Evolutionary conservation across 2,329 filamentous ascomycete genomes (phyloP).

Genomic region (Dendryphion nanum): DNA sequence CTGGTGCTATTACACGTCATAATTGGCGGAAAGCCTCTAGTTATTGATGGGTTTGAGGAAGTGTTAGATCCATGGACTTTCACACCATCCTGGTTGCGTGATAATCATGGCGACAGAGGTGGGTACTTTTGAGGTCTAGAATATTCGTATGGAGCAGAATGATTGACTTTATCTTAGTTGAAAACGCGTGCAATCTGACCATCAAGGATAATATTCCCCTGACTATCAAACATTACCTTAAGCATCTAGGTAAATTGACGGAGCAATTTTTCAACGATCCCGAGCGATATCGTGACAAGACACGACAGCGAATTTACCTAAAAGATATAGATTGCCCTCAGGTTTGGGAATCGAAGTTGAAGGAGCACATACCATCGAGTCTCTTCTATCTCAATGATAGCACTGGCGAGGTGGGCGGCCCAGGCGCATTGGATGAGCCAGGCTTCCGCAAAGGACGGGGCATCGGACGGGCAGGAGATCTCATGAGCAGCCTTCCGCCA

Average conservation of each 20-base stretch:
- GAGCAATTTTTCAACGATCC: conserved; percentile 71
- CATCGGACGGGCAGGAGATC: conserved; percentile 74
- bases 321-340: conserved; percentile 96
- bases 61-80: conserved; percentile 76
- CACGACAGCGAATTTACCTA: conserved; percentile 83
- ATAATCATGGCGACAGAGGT: conserved; percentile 78
- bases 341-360: conserved; percentile 80
- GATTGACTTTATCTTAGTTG: conserved; percentile 56
- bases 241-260: conserved; percentile 79
- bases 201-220: conserved; percentile 74
- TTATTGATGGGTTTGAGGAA: conserved; percentile 85
- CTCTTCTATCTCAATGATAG: conserved; percentile 89
- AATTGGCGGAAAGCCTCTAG: conserved; percentile 78
- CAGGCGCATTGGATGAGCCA: conserved; percentile 53
- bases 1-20: conserved; percentile 82
- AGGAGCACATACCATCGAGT: conserved; percentile 73
- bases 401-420: conserved; percentile 57
- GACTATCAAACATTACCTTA: conserved; percentile 86
- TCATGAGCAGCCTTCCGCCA: conserved; percentile 88
- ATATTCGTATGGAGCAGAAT: conserved; percentile 16
- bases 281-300: conserved; percentile 73
- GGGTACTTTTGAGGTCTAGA: conserved; percentile 36
- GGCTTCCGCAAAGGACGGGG: conserved; percentile 53
- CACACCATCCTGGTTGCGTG: conserved; percentile 74
- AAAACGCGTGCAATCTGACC: conserved; percentile 79